Evolutionary conservation across 106 monocot genomes (phyloP), one percentile per base, ranked within the genome.

Genomic region (Apostasia shenzhenica): DNA sequence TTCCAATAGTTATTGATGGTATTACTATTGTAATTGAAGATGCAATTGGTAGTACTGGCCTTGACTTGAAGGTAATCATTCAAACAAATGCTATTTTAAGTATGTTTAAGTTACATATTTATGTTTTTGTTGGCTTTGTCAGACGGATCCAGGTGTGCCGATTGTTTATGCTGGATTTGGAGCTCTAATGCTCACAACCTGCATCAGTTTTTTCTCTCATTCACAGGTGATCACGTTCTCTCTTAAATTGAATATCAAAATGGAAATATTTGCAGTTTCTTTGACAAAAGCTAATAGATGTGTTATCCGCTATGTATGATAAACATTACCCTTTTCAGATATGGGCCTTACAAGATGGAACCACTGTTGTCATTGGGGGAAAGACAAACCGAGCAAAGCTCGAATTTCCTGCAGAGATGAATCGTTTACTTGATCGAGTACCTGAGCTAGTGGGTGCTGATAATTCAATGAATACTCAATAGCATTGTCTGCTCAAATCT

Each of bases 261-360:
- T 10, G 2, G 26, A 41, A n/a, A 40, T 40, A 9, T 70, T 46
- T n/a, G 2, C 38, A 12, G 14, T 37, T 62, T n/a, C 6, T 54
- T 53, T 11, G 5, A 5, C 26, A 14, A 5, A 1, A 5, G 26
- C 26, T 26, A 26, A 26, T 26, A 52, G 52, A 52, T 52, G 10
- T 52, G 4, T 10, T 52, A 52, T 52, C 4, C 4, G 52, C 10
- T 6, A 10, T 52, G 4, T 52, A 52, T 52, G 52, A 10, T 71
- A 0, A 49, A 55, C 4, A 5, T 61, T 45, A 48, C 37, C n/a
- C 38, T 58, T 71, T 74, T 7, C 48, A 99, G 97, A 83, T 99
- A 74, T 99, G 97, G 97, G 92, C 92, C 42, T 64, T 99, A 64
- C 97, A 99, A 90, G 92, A 99, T 74, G 97, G 97, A 67, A 92